phyloP scores from a whole-genome alignment of 257 asterid species.

The Fraxinus excelsior region DNA sequence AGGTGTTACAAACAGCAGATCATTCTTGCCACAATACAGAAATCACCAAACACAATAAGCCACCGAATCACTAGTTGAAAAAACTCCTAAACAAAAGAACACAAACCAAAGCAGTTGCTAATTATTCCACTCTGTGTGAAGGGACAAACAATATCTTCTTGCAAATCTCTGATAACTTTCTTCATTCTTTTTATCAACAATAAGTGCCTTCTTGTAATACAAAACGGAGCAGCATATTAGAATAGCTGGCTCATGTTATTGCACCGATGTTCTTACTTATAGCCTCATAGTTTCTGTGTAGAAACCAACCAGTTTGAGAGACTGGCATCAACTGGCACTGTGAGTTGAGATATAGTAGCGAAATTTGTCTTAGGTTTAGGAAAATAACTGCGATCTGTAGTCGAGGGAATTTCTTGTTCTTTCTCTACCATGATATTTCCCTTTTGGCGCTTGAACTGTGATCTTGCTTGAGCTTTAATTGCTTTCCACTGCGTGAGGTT shows the following conservation, averaged over 20 bases:
- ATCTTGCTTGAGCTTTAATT: conserved; percentile 49
- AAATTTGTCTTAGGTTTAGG: conserved; percentile 11
- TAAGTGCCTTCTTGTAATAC: not conserved
- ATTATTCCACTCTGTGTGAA: not conserved
- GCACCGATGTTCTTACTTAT: conserved; percentile 6
- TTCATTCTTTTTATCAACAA: too few species aligned
- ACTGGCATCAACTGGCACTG: conserved; percentile 51
- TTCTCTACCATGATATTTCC: conserved; percentile 36
- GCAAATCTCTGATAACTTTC: not conserved
- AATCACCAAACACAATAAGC: not conserved
- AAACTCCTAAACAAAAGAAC: not conserved
- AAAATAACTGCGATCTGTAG: conserved; percentile 11
- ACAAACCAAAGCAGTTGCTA: not conserved
- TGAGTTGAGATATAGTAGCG: not conserved
- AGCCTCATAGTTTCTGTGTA: not conserved
- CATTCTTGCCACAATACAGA: not conserved
- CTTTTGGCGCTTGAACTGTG: conserved; percentile 38
- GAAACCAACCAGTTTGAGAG: conserved; percentile 59
- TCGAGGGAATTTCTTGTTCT: conserved; percentile 18
- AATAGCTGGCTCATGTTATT: not conserved
- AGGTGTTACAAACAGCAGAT: not conserved
- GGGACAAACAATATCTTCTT: not conserved
- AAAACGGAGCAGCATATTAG: not conserved
- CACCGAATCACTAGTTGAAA: not conserved
- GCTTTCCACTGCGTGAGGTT: conserved; percentile 71